A percentile compares a stretch with the other conserved stretches of the same genome.
Evolutionary conservation across 176 grass and related monocot species (phyloP).

Genomic region (Luzula sylvatica): DNA sequence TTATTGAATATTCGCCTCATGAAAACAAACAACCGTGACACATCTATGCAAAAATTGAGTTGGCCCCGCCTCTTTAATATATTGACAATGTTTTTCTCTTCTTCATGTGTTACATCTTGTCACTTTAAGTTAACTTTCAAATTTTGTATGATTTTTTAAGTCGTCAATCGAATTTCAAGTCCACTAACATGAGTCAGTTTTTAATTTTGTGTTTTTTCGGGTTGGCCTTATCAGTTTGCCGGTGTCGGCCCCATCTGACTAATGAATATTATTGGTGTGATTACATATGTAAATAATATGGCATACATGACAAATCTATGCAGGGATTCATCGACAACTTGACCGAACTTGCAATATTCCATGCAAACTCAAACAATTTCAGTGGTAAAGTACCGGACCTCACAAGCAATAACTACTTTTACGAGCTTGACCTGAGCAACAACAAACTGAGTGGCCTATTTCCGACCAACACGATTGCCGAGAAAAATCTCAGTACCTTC

Average conservation of each 20-base stretch:
- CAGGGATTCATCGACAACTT: constrained; percentile 36
- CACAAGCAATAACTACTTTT: constrained; percentile 39
- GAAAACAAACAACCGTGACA: constrained; percentile 14
- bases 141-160: no score
- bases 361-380: constrained; percentile 90
- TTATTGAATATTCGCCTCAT: no score
- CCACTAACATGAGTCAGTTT: no score
- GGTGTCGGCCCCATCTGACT: no score
- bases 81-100: neutral
- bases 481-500: constrained; percentile 63
- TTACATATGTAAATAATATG: no score
- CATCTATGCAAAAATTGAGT: neutral
- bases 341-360: constrained; percentile 81
- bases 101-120: neutral
- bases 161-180: no score
- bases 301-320: neutral
- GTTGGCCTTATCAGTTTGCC: no score
- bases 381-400: constrained; percentile 27
- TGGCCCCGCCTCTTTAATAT: neutral
- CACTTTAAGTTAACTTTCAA: neutral
- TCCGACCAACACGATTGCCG: constrained; percentile 34
- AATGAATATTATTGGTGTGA: no score
- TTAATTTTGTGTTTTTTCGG: no score
- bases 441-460: constrained; percentile 36
- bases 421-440: constrained; percentile 94